Evolutionary conservation across 148 eudicot genomes (phyloP).

Genomic region (Camellia granthamiana): DNA sequence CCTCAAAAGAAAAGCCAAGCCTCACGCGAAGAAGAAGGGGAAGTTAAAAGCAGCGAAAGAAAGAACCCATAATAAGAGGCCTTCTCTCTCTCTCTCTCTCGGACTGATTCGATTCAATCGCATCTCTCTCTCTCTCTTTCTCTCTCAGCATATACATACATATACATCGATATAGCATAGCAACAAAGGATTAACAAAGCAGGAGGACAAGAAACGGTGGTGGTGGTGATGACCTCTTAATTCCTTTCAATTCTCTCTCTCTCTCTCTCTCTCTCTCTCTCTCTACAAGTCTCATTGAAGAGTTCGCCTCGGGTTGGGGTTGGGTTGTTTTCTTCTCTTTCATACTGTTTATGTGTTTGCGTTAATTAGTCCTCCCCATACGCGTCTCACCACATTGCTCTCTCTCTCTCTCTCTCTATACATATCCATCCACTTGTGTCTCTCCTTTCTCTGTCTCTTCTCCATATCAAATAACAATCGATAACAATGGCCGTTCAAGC

Average conservation of each 20-base stretch:
- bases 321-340: not conserved
- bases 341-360: constrained; percentile 50
- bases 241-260: not conserved
- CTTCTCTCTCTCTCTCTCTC: constrained; percentile 5
- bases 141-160: constrained; percentile 11
- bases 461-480: not conserved
- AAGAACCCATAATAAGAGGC: constrained; percentile 12
- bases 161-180: not conserved
- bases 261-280: not conserved
- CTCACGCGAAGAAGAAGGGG: constrained; percentile 21
- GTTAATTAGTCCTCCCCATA: constrained; percentile 31
- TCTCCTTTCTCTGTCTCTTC: constrained; percentile 2
- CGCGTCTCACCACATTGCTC: constrained; percentile 3
- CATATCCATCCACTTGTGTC: not conserved
- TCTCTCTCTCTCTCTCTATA: not conserved
- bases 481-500: constrained; percentile 50
- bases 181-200: constrained; percentile 1
- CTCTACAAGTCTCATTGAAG: constrained; percentile 27
- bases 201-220: too few relatives aligned
- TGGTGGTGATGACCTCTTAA: not conserved
- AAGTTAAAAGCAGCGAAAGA: not conserved
- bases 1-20: constrained; percentile 26
- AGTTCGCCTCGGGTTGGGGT: constrained; percentile 33
- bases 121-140: constrained; percentile 20
- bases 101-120: constrained; percentile 37